Evolutionary conservation across 345 rosid genomes (phyloP).

Genomic region (Rhodomyrtus tomentosa): DNA sequence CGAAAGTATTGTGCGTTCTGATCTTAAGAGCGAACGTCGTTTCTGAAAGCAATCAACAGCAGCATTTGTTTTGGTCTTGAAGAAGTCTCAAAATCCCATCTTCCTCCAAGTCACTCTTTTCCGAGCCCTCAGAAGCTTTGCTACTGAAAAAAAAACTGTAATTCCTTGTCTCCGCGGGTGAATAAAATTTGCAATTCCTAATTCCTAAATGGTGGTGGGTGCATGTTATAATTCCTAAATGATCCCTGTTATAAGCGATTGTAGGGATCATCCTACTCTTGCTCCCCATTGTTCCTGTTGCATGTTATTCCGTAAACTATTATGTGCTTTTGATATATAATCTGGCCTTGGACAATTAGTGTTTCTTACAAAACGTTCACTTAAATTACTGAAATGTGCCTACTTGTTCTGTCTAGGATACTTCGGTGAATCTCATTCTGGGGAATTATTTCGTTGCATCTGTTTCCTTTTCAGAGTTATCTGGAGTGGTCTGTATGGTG

Average conservation of each 20-base stretch:
- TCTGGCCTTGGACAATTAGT: neutral
- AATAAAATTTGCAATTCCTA: neutral
- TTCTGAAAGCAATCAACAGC: neutral
- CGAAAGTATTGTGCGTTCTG: neutral
- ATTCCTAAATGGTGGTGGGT: neutral
- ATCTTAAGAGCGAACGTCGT: neutral
- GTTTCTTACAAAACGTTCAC: neutral
- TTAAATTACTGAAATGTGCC: neutral
- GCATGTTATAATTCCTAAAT: neutral
- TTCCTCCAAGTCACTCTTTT: neutral
- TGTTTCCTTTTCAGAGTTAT: neutral
- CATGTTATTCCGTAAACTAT: neutral
- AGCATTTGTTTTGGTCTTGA: neutral
- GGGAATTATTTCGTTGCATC: neutral
- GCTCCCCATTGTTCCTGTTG: neutral
- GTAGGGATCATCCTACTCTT: neutral
- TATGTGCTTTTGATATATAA: neutral
- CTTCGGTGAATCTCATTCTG: neutral
- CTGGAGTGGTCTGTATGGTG: neutral
- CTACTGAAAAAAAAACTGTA: neutral
- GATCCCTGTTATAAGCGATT: neutral
- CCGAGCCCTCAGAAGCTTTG: neutral
- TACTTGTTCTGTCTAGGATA: neutral
- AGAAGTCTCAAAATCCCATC: neutral
- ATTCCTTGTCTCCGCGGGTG: neutral